Evolutionary conservation across 2,329 filamentous ascomycete species (phyloP).

Genomic region (Lecanicillium sp.): DNA sequence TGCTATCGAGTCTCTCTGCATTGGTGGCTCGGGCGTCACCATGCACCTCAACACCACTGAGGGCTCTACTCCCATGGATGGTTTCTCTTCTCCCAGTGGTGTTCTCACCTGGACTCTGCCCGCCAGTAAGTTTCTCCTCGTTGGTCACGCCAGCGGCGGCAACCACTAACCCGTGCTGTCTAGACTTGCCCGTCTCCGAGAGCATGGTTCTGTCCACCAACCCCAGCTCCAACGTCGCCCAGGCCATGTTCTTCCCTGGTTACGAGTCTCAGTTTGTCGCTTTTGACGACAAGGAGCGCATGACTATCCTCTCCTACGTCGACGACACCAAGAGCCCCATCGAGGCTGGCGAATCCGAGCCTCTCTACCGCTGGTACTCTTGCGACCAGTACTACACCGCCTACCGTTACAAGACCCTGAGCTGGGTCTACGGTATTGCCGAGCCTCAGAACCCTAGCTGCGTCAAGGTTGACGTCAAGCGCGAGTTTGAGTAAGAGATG

Average conservation of each 20-base stretch:
- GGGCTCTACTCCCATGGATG: neutral
- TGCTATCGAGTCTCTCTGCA: slow-evolving; percentile 6
- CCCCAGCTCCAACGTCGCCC: slow-evolving; percentile 6
- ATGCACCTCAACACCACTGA: slow-evolving; percentile 6
- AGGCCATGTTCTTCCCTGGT: slow-evolving; percentile 6
- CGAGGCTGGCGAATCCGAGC: neutral
- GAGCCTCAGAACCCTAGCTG: slow-evolving; percentile 8
- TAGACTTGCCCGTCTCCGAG: slow-evolving; percentile 3
- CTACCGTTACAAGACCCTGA: slow-evolving; percentile 8
- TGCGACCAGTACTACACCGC: slow-evolving; percentile 4
- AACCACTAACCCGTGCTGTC: neutral
- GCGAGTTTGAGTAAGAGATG: slow-evolving; percentile 4
- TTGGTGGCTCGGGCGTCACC: neutral
- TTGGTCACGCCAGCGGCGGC: neutral
- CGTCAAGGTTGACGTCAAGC: slow-evolving; percentile 7
- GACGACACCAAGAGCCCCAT: slow-evolving; percentile 7
- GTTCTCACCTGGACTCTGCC: slow-evolving; percentile 7
- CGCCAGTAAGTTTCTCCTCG: slow-evolving; percentile 1
- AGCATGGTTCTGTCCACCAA: slow-evolving; percentile 1
- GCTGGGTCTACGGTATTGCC: slow-evolving; percentile 8
- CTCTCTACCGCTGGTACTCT: slow-evolving; percentile 3
- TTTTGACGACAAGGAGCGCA: slow-evolving; percentile 1
- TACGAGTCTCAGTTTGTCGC: neutral
- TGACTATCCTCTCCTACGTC: neutral
- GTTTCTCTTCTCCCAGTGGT: slow-evolving; percentile 1